Base-by-base conservation (phyloP, 1,139 yeast species). In the Geotrichum histeridarum region DNA sequence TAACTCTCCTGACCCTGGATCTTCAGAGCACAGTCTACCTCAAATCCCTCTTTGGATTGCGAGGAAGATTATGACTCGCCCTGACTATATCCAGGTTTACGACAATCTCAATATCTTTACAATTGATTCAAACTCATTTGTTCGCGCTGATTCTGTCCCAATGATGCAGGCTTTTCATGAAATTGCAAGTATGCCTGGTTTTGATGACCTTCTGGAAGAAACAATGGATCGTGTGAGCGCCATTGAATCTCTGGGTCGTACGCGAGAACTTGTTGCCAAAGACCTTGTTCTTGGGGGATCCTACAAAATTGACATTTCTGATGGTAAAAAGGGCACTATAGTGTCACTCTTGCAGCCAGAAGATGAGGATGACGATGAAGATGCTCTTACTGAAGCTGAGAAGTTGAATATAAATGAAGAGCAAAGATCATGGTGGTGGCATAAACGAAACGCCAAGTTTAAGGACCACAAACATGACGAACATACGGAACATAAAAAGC, bases 151-250 rank as follows among this genome's bases (percentile, higher is more conserved):
- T 67, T 81, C 87, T 2, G 85, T 86, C 1, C 91, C 94, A 1
- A 86, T 87, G 95, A 86, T 87, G 95, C 78, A 91, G 62, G 95
- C 93, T 1, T 87, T 87, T 67, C 82, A 85, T 57, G 95, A 87
- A 64, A 84, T 87, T 53, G 86, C 85, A 0, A 72, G 81, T 1
- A 83, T 82, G 68, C 86, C 88, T 0, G 85, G 83, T 18, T 87
- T 87, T 63, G 84, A 84, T 54, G 79, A 82, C 54, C 71, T 86
- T n/a, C 70, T 87, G 39, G 77, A 78, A 15, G 88, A 85, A 56
- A 84, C 94, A 0, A 72, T 81, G n/a, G 82, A 83, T 54, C 73
- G 95, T 54, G 87, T 87, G 1, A 77, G 80, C 8, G 93, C 83
- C 42, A 86, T 87, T 54, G 95, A 87, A 68, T 79, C 89, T 0